A percentile compares a stretch with the other conserved stretches of the same genome.
Evolutionary conservation across 1,139 yeast species (phyloP).

Genomic region (Candida tropicalis): DNA sequence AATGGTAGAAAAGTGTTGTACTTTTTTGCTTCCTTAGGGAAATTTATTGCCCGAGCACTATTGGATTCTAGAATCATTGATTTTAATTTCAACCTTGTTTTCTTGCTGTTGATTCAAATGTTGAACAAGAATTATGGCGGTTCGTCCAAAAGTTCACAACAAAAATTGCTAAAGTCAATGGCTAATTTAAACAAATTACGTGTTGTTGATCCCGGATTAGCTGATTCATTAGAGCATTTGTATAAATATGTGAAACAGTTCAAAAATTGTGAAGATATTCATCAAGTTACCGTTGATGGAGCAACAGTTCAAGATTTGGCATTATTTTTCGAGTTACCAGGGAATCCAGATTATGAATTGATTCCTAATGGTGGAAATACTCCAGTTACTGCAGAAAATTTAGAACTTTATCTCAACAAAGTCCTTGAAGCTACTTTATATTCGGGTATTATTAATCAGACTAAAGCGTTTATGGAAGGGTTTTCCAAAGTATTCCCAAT

Average conservation of each 20-base stretch:
- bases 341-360: slow-evolving; percentile 64
- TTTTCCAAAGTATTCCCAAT: slow-evolving; percentile 86
- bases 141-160: slow-evolving; percentile 10
- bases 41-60: slow-evolving; percentile 82
- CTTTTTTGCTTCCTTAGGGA: slow-evolving; percentile 72
- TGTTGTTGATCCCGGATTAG: slow-evolving; percentile 62
- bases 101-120: slow-evolving; percentile 55
- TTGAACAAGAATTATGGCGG: slow-evolving; percentile 22
- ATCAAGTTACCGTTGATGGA: slow-evolving; percentile 39
- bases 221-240: slow-evolving; percentile 60
- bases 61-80: slow-evolving; percentile 87
- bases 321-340: slow-evolving; percentile 69
- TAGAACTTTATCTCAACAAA: slow-evolving; percentile 56
- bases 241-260: slow-evolving; percentile 42
- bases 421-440: slow-evolving; percentile 67
- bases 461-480: slow-evolving; percentile 74
- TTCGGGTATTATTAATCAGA: slow-evolving; percentile 65
- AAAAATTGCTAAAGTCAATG: slow-evolving; percentile 28
- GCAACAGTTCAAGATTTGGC: slow-evolving; percentile 52
- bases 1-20: slow-evolving; percentile 50
- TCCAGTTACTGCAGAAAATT: slow-evolving; percentile 54
- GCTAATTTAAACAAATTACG: slow-evolving; percentile 46
- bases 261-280: slow-evolving; percentile 17
- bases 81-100: slow-evolving; percentile 71
- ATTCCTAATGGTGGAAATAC: slow-evolving; percentile 55